Base-by-base conservation (phyloP, 1,284 basidiomycete species). In the Papiliotrema flavescens region DNA sequence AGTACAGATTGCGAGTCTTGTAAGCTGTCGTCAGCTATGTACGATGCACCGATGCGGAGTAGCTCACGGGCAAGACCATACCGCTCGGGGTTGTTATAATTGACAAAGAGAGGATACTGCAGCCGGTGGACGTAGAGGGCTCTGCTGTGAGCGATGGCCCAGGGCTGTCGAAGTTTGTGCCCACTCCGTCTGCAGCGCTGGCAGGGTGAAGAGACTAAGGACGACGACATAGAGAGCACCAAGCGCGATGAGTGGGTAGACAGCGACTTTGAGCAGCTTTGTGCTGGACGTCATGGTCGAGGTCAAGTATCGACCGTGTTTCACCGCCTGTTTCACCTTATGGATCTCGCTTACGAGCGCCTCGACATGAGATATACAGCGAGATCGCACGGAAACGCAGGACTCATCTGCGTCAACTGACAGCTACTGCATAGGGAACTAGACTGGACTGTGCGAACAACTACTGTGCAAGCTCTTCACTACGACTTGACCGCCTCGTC, bases 41-140 rank as follows among this genome's bases (percentile, higher is more conserved):
- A 26, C 20, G 19, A 22, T 23, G 20, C 3, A 13, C 11, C 40
- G 11, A 13, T 42, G 40, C 11, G 14, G 9, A 42, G 2, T 2
- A 36, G 82, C 87, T 69, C 70, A 92, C 90, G 89, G 22, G 90
- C 85, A 54, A 94, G 79, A 2, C 90, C 88, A 72, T 90, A 89
- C 59, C 78, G 81, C 69, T 90, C 86, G 1, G 90, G 90, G 14
- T 76, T 67, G 53, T 84, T 79, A 61, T 83, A 90, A 32, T 84
- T 78, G 0, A 85, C 80, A 54, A 80, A 82, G 56, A 84, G 76
- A 0, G 91, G 91, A 43, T 86, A 70, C 51, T 77, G 80, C 42
- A 90, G 51, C 13, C 81, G 80, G 65, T 95, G 85, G 60, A 90
- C 75, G 71, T 86, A 96, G 41, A 83, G 53, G 23, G 79, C 68